Evolutionary conservation across 768 basidiomycete species (phyloP), one percentile per base, ranked within the genome.

Genomic region (Leccinellum rugosiceps): DNA sequence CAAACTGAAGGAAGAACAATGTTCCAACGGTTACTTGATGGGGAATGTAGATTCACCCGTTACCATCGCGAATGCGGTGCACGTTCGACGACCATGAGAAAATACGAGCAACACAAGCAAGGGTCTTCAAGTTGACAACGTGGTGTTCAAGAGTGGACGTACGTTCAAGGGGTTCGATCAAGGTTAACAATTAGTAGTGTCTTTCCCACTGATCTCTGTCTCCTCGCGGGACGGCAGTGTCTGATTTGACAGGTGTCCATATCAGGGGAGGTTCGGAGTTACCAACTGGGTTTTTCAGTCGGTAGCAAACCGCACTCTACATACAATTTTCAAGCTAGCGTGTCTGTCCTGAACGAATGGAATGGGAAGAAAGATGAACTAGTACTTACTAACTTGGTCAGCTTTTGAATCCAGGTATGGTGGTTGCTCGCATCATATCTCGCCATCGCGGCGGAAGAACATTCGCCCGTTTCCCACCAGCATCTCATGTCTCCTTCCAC

Each of bases 401-500:
- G 38, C n/a, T 41, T 25, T 23, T 25, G 9, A 31, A 3, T n/a
- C n/a, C n/a, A n/a, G n/a, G n/a, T n/a, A n/a, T n/a, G 32, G 5
- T 17, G 15, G 30, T 17, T 26, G 3, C 34, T 38, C 21, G n/a
- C 19, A 23, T 7, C 52, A 25, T 32, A 30, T 14, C 35, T 32
- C 41, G 48, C 52, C 14, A n/a, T 49, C 32, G 25, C 45, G 4
- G 48, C 26, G 26, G 32, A 21, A 50, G 23, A 31, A 15, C 32
- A 17, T 5, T 38, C 35, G 23, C 23, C 31, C 47, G 14, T 46
- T 62, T 68, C 58, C 44, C 52, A 52, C 53, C 17, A 25, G 45
- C 28, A 4, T 32, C 13, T 35, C 65, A 71, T 70, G 69, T 69
- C 68, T 43, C 23, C 57, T 2, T 47, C 45, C 23, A 41, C 58